phyloP scores from a whole-genome alignment of 1,284 basidiomycete species.

The Sanghuangporus baumii region DNA sequence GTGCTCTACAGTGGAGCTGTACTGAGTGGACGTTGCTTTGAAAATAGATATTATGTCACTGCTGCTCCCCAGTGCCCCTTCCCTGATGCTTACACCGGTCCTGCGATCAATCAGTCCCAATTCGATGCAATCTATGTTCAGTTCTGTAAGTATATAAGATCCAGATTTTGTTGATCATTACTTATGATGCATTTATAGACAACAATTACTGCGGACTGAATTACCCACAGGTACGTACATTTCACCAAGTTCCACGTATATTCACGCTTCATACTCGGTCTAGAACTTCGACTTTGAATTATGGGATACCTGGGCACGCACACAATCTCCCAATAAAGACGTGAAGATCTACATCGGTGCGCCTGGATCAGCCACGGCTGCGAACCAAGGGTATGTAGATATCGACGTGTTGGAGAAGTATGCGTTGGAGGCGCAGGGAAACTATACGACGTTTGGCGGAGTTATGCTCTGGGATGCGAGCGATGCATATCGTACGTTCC shows the following conservation, averaged over 20 bases:
- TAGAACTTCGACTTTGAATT: constrained; percentile 16
- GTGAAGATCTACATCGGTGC: constrained; percentile 25
- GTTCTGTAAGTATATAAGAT: constrained; percentile 19
- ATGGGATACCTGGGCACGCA: constrained; percentile 23
- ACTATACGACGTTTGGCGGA: constrained; percentile 19
- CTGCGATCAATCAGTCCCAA: constrained; percentile 20
- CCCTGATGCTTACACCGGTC: constrained; percentile 22
- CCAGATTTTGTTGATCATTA: neutral
- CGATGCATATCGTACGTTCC: constrained; percentile 16
- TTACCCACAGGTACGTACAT: constrained; percentile 16
- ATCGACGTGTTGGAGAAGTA: constrained; percentile 16
- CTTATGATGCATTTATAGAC: constrained; percentile 9
- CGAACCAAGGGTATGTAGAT: constrained; percentile 20
- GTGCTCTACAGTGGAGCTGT: neutral
- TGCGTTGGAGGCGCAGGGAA: constrained; percentile 15
- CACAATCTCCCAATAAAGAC: constrained; percentile 22
- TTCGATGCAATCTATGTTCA: constrained; percentile 25
- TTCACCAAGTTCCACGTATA: neutral
- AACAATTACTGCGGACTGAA: constrained; percentile 23
- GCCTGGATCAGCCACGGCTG: constrained; percentile 22
- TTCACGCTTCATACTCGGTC: neutral
- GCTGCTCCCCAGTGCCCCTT: constrained; percentile 25
- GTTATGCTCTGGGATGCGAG: constrained; percentile 19
- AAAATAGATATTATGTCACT: constrained; percentile 20
- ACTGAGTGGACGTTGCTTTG: neutral